Percentiles rank a stretch among this genome's conserved stretches.
Evolutionary conservation across 768 basidiomycete species (phyloP).

Genomic region (Russula foetens): DNA sequence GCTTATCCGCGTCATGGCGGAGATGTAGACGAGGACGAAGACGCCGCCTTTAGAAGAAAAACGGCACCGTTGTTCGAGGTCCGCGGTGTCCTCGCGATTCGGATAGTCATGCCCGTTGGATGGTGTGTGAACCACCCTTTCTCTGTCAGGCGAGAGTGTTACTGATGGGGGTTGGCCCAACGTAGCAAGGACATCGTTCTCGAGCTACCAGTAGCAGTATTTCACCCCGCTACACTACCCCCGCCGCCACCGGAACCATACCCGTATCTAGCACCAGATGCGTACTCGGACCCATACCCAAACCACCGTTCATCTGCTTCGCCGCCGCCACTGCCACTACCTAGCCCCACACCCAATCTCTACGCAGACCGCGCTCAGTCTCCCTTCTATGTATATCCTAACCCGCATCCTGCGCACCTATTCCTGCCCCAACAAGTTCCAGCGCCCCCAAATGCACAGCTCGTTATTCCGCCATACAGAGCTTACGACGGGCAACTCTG

Average conservation of each 20-base stretch:
- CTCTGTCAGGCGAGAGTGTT: neutral
- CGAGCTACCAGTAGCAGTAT: constrained; percentile 53
- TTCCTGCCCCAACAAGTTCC: constrained; percentile 34
- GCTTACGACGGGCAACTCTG: constrained; percentile 27
- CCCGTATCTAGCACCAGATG: constrained; percentile 1
- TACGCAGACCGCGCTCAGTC: constrained; percentile 24
- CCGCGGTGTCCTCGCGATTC: constrained; percentile 51
- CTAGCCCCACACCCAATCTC: constrained; percentile 15
- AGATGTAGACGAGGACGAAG: constrained; percentile 27
- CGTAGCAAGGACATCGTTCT: constrained; percentile 63
- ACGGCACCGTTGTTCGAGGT: constrained; percentile 54
- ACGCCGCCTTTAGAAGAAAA: constrained; percentile 20
- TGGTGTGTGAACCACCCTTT: constrained; percentile 45
- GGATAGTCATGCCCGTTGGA: constrained; percentile 64
- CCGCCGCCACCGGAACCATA: constrained; percentile 24
- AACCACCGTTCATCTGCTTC: constrained; percentile 18
- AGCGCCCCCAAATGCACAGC: constrained; percentile 29
- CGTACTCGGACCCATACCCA: neutral
- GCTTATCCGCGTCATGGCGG: constrained; percentile 56
- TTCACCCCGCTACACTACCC: constrained; percentile 58
- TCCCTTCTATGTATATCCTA: constrained; percentile 30
- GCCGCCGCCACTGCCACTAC: constrained; percentile 11
- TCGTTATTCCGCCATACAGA: constrained; percentile 21
- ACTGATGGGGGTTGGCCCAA: neutral
- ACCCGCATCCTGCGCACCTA: constrained; percentile 13